phyloP scores from a whole-genome alignment of 139 green algal species.

The Axilococcus clingmanii region DNA sequence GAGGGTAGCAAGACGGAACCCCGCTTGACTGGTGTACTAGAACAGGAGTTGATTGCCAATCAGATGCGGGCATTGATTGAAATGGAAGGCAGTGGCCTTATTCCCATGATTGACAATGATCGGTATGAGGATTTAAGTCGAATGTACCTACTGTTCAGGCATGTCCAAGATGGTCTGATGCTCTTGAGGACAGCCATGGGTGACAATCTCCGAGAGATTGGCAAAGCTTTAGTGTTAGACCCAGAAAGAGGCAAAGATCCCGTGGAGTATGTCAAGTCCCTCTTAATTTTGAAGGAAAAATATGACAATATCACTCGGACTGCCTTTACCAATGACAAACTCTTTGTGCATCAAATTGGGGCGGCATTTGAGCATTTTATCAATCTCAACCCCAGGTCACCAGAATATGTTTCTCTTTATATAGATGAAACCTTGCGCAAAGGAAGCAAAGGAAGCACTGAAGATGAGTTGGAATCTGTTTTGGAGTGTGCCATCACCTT shows the following conservation, averaged over 20 bases:
- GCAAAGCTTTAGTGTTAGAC: conserved; percentile 60
- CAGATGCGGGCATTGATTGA: conserved; percentile 82
- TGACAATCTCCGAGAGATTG: conserved; percentile 55
- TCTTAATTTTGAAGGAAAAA: conserved; percentile 75
- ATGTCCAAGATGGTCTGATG: conserved; percentile 57
- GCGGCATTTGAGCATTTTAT: conserved; percentile 88
- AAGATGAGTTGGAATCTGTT: conserved; percentile 78
- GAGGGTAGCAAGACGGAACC: conserved; percentile 62
- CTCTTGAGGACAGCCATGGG: conserved; percentile 23
- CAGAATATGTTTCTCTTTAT: conserved; percentile 95
- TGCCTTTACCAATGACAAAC: conserved; percentile 77
- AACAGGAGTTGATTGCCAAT: conserved; percentile 71
- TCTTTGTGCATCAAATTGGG: conserved; percentile 83
- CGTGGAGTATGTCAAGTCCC: conserved; percentile 75
- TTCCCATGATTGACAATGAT: conserved; percentile 68
- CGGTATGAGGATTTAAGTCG: conserved; percentile 73
- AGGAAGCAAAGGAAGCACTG: conserved; percentile 55
- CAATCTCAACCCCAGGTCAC: conserved; percentile 79
- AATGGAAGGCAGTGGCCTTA: conserved; percentile 85
- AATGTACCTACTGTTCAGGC: conserved; percentile 84
- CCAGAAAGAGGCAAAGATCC: conserved; percentile 66
- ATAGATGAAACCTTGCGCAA: conserved; percentile 90
- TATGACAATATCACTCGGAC: conserved; percentile 73
- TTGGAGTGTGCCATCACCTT: conserved; percentile 91
- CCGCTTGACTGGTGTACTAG: conserved; percentile 66